Base-by-base conservation (phyloP, 345 rosid species). In the Camelina neglecta region DNA sequence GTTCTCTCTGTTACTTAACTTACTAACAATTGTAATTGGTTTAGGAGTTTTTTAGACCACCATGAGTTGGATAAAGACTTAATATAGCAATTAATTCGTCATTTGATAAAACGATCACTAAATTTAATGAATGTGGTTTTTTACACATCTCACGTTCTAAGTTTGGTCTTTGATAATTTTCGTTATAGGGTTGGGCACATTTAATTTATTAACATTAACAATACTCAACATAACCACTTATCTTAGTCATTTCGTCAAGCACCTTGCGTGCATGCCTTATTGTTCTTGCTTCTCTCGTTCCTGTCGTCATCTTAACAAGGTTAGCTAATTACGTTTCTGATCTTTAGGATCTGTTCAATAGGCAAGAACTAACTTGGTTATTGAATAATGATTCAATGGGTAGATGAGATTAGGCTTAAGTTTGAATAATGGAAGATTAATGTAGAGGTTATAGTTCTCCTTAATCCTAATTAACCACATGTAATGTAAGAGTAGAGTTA, bases 171-270 rank as follows among this genome's bases (percentile, higher is more conserved):
- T 53, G 20, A 26, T 69, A 7, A 38, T 63, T 63, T 59, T 70
- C 23, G 24, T 36, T 69, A 41, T 41, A 68, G 57, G 56, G 63
- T 75, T 75, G 3, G 69, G 55, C 20, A 50, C 56, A 60, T 29
- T 68, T 41, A 67, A 23, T 26, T 26, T 26, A 26, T 7, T 50
- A 49, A 57, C 44, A 24, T 38, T 26, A 63, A 36, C 66, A 74
- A 36, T 51, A 74, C 74, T 31, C 36, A 62, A 62, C 65, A 86
- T 79, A 61, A 51, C 5, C 38, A 49, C 76, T 75, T 75, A 84
- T 80, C 70, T 57, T 69, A 21, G 24, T 81, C 89, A 83, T 84
- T 65, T 38, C 23, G 53, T 89, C 84, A 26, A 87, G 83, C 76
- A 85, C n/a, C 29, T 23, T 44, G 69, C 79, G 81, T 55, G 81